A percentile compares a stretch with the other conserved stretches of the same genome.
Conservation (phyloP, 768 basidiomycete genomes). For the Mycena galopus region DNA sequence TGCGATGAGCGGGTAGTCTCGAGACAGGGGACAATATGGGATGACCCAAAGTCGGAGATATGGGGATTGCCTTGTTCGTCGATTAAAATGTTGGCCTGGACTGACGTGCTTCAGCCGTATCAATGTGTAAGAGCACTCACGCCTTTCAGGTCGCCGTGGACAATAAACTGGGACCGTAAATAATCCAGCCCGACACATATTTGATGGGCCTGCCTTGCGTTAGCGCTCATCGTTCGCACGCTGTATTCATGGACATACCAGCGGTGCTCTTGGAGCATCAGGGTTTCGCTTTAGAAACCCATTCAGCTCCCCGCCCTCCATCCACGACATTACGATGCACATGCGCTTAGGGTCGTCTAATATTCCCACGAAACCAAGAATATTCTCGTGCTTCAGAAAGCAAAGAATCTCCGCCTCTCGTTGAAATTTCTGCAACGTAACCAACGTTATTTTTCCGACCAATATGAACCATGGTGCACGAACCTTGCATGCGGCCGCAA, state of each 20-base stretch:
- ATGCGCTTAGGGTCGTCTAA: conserved; percentile 9
- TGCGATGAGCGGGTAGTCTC: not conserved
- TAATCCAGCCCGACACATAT: not conserved
- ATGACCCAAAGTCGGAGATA: conserved; percentile 11
- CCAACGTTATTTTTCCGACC: not conserved
- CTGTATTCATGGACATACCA: not conserved
- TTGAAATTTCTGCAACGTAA: not conserved
- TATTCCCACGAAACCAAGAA: not conserved
- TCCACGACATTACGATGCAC: conserved; percentile 3
- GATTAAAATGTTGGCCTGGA: conserved; percentile 6
- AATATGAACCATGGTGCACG: not conserved
- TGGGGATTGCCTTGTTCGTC: not conserved
- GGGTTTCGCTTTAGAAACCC: not conserved
- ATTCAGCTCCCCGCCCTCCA: conserved; percentile 6
- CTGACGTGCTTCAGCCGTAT: not conserved
- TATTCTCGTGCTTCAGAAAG: not conserved
- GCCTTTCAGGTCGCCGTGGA: conserved; percentile 17
- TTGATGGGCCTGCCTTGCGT: not conserved
- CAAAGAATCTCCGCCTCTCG: not conserved
- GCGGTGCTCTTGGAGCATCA: not conserved
- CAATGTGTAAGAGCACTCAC: not conserved
- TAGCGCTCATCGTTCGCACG: not conserved
- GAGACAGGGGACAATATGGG: not conserved
- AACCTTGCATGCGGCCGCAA: not conserved
- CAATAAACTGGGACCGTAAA: not conserved